A percentile compares a stretch with the other conserved stretches of the same genome.
These are phyloP conservation scores for Boletus barrowsii DNA, from an alignment of 768 basidiomycete genomes.

Conservation along the genomic window DNA sequence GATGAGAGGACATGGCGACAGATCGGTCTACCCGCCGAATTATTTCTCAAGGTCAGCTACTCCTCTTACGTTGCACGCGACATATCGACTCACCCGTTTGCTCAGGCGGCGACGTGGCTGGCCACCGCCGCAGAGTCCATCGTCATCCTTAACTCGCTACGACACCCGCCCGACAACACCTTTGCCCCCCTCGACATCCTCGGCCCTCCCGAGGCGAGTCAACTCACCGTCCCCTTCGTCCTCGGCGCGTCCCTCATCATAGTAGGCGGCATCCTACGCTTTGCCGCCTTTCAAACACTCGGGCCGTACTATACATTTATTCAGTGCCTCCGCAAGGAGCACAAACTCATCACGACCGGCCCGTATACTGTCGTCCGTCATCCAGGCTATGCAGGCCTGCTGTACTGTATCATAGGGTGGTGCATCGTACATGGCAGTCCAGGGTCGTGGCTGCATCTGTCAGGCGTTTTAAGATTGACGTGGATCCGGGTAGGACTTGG, in stretches of 20 bases:
- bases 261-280: constrained; percentile 1
- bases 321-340: constrained; percentile 16
- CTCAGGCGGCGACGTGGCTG: not conserved
- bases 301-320: constrained; percentile 21
- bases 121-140: not conserved
- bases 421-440: not conserved
- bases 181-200: not conserved
- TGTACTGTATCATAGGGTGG: not conserved
- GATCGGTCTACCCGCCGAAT: not conserved
- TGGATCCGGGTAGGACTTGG: not conserved
- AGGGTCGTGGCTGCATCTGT: constrained; percentile 2
- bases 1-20: constrained; percentile 7
- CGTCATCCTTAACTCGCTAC: constrained; percentile 1
- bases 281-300: constrained; percentile 10
- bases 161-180: not conserved
- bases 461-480: not conserved
- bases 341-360: constrained; percentile 24
- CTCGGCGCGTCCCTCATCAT: constrained; percentile 5
- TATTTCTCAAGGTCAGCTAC: not conserved
- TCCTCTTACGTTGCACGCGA: not conserved
- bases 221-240: constrained; percentile 1
- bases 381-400: constrained; percentile 21
- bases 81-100: not conserved
- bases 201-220: constrained; percentile 6
- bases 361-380: constrained; percentile 29